These are phyloP conservation scores for Orbilia blumenaviensis DNA, from an alignment of 2,329 filamentous ascomycete genomes.

Conservation along the genomic window DNA sequence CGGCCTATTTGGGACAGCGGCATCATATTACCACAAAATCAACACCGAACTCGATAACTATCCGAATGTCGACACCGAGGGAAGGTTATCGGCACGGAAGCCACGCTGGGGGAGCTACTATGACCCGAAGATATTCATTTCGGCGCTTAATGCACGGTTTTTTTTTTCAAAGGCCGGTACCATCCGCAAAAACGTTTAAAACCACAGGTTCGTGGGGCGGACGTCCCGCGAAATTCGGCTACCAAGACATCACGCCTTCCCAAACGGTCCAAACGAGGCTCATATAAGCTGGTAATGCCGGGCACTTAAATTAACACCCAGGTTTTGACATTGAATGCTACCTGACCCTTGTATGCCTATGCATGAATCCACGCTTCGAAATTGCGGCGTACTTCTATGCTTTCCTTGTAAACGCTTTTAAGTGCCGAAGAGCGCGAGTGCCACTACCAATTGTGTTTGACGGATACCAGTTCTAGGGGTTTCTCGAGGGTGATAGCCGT, in stretches of 20 bases:
- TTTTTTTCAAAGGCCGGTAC: background rate
- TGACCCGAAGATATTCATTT: too few relatives aligned
- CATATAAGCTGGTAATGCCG: background rate
- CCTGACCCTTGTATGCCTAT: background rate
- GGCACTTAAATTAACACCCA: background rate
- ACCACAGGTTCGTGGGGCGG: background rate
- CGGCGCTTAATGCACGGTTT: background rate
- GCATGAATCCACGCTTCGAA: background rate
- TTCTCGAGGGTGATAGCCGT: background rate
- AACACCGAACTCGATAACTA: background rate
- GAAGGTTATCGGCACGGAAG: background rate
- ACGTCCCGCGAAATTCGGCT: background rate
- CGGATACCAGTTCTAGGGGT: background rate
- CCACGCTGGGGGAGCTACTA: background rate
- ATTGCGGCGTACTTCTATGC: background rate
- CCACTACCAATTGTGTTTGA: too few relatives aligned
- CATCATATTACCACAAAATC: conserved; percentile 10
- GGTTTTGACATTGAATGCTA: background rate
- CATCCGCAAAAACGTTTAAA: background rate
- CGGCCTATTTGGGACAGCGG: too few relatives aligned
- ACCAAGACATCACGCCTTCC: background rate
- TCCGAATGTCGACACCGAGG: background rate
- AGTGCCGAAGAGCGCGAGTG: background rate
- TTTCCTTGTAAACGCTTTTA: background rate
- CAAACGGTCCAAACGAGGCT: background rate